Evolutionary conservation across 208 protist species (phyloP).

Genomic region (Leishmania tropica): DNA sequence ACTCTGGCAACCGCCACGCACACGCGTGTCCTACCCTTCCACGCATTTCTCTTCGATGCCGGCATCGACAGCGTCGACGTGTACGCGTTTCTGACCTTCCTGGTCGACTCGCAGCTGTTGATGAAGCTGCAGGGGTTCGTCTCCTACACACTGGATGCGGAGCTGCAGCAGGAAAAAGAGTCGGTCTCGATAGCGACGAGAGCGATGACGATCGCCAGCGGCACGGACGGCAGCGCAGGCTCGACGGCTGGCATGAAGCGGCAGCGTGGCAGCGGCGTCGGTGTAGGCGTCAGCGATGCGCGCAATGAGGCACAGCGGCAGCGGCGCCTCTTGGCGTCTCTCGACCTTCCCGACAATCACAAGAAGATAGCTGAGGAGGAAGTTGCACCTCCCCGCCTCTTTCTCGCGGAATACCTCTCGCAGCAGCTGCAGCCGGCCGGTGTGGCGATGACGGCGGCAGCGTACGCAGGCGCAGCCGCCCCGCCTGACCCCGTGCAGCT

Average conservation of each 20-base stretch:
- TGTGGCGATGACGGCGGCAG: not conserved
- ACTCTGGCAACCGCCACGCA: not conserved
- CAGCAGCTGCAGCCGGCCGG: not conserved
- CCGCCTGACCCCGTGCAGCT: not conserved
- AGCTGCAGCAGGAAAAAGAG: constrained; percentile 1
- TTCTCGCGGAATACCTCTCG: not conserved
- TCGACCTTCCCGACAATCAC: not conserved
- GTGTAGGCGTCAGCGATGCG: not conserved
- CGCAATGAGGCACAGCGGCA: constrained; percentile 6
- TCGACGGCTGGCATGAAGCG: not conserved
- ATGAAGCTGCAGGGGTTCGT: constrained; percentile 82
- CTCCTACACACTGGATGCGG: constrained; percentile 14
- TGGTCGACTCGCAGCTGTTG: constrained; percentile 57
- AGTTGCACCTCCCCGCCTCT: not conserved
- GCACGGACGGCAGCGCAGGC: not conserved
- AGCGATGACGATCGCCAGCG: not conserved
- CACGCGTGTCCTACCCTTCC: constrained; percentile 36
- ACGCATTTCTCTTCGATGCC: constrained; percentile 73
- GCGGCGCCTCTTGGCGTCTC: constrained; percentile 1
- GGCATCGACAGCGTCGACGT: constrained; percentile 80
- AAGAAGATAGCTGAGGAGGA: not conserved
- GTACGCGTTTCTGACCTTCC: constrained; percentile 55
- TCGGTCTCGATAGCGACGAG: not conserved
- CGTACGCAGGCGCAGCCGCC: not conserved
- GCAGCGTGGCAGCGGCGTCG: not conserved